These are phyloP conservation scores for Phytophthora kernoviae DNA, from an alignment of 352 stramenopile genomes.

Conservation along the genomic window DNA sequence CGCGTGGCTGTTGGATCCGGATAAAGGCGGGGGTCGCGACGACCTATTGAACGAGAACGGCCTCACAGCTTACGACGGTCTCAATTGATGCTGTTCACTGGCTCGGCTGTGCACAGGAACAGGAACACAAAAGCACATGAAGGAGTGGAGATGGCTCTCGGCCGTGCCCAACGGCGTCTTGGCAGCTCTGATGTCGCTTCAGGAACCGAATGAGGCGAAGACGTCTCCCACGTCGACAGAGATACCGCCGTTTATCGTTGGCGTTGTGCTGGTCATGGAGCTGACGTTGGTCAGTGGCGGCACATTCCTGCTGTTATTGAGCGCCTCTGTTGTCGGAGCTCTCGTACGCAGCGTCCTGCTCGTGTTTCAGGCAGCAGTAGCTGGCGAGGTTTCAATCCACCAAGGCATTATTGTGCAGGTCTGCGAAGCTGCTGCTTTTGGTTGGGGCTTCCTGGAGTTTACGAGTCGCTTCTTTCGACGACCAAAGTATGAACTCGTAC, in stretches of 20 bases:
- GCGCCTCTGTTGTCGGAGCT: conserved; percentile 19
- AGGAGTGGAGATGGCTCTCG: conserved; percentile 29
- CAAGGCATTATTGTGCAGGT: conserved; percentile 6
- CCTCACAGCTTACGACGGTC: conserved; percentile 92
- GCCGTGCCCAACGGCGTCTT: conserved; percentile 37
- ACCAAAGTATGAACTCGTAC: conserved; percentile 15
- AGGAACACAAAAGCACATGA: conserved; percentile 10
- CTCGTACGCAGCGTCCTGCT: conserved; percentile 19
- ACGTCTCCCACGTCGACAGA: not conserved
- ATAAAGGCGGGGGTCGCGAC: conserved; percentile 85
- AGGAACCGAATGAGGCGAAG: conserved; percentile 8
- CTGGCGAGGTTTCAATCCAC: not conserved
- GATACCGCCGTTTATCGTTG: conserved; percentile 22
- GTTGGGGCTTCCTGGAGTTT: conserved; percentile 32
- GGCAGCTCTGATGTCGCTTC: conserved; percentile 25
- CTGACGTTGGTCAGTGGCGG: conserved; percentile 30
- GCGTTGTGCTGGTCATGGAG: conserved; percentile 52
- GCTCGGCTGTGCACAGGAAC: conserved; percentile 12
- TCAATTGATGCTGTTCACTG: conserved; percentile 34
- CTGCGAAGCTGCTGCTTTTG: conserved; percentile 27
- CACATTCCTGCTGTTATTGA: conserved; percentile 43
- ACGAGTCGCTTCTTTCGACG: conserved; percentile 43
- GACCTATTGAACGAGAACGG: conserved; percentile 92
- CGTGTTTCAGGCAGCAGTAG: conserved; percentile 3
- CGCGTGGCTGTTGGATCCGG: conserved; percentile 89